Evolutionary conservation across 768 basidiomycete genomes (phyloP), one percentile per base, ranked within the genome.

Genomic region (Solioccasus polychromus): DNA sequence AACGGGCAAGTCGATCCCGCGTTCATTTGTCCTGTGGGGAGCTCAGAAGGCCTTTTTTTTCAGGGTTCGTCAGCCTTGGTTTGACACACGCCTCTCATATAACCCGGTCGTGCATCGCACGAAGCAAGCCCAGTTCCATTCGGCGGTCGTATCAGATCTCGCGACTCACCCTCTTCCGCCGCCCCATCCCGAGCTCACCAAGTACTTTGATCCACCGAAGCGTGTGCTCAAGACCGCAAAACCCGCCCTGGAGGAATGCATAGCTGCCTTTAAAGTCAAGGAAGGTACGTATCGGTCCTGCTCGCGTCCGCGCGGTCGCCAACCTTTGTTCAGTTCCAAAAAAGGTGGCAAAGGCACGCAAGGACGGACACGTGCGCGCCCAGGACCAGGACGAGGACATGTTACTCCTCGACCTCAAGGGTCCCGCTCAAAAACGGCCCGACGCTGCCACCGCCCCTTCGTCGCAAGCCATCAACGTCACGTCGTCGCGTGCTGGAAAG

Each of bases 91-190:
- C 3, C 68, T 82, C 2, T 90, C 93, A 1, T 96, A 79, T 65
- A 96, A 95, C 56, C 93, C 95, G 2, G 80, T 88, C 4, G 74
- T 96, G 25, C 94, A 99, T 58, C 83, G 94, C 41, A 77, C 85
- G 45, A 95, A 94, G 63, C 92, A 96, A 71, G 93, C 93, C 11
- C 81, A 92, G 56, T 90, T 95, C 66, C 94, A 96, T 59, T 78
- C 78, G 40, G 92, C 92, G 2, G 75, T 91, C 9, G 82, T 86
- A 17, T 69, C 78, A 2, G 88, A 96, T 60, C 64, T 94, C n/a
- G 65, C 72, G 18, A 72, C 72, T 7, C 73, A 90, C 44, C 91
- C 92, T 0, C 74, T 95, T 8, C 84, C 88, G 2, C 88, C 89
- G 3, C 88, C 91, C 1, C 92, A 96, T 64, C 85, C 84, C 2